Evolutionary conservation across 2,329 filamentous ascomycete species (phyloP), one percentile per base, ranked within the genome.

Genomic region (Xylaria sp.): DNA sequence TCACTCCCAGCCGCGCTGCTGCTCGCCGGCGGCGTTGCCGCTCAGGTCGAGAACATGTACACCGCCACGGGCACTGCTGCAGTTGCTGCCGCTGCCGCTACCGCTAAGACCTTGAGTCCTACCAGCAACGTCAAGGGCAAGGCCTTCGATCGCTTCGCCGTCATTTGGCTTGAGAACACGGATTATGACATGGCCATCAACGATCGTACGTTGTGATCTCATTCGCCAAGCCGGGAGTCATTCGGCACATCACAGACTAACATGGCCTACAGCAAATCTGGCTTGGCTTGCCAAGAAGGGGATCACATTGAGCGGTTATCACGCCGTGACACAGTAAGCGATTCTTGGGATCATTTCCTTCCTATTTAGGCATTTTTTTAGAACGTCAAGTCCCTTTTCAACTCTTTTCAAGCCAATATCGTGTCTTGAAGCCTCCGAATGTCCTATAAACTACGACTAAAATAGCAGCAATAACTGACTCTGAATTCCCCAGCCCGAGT

Each of bases 161-260:
- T 87, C 59, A 87, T 93, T 74, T 93, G 89, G 87, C 82, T 92
- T 48, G 91, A 93, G 79, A 93, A 93, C 73, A 90, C 87, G 49
- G 83, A 88, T 75, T 93, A 85, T 67, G 82, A 85, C 54, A 84
- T 87, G 70, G 86, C 90, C 1, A 79, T 79, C 37, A 83, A 81
- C 15, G 89, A 93, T 73, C 81, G 83, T 85, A 71, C 71, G 83
- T 78, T 21, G n/a, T n/a, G 3, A 46, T 11, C 17, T 37, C 35
- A 29, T 21, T 4, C 25, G 7, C 1, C 3, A 11, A 35, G 31
- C 1, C 6, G 21, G 13, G 19, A 4, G 4, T 19, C 3, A 37
- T 44, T 38, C 13, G n/a, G 11, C 27, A 10, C 51, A 21, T 19
- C 13, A 4, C 27, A 10, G 33, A 51, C 57, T 62, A 52, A 72